A percentile compares a stretch with the other conserved stretches of the same genome.
phyloP scores from a whole-genome alignment of 179 eudicot genomes.

The Heliamphora ciliata region DNA sequence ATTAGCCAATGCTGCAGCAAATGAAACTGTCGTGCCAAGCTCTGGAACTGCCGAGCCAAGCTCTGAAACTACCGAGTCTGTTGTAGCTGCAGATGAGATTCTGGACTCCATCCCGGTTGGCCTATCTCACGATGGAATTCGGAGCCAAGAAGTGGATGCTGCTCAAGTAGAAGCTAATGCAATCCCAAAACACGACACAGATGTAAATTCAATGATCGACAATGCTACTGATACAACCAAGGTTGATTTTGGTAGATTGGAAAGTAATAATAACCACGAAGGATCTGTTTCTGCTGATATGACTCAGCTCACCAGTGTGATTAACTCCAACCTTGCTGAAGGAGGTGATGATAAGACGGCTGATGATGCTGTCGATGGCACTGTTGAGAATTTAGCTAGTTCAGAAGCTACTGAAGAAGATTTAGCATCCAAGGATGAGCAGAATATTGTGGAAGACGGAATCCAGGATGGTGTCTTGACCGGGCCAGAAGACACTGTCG shows the following conservation, averaged over 20 bases:
- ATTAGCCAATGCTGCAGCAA: conserved; percentile 24
- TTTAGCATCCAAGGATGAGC: conserved; percentile 10
- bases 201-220: conserved; percentile 18
- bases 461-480: background rate
- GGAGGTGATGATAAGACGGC: conserved; percentile 3
- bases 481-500: conserved; percentile 6
- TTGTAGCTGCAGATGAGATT: conserved; percentile 9
- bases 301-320: background rate
- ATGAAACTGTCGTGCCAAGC: conserved; percentile 19
- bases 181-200: conserved; percentile 21
- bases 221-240: conserved; percentile 5
- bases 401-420: conserved; percentile 1
- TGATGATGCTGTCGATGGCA: background rate
- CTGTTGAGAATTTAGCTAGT: conserved; percentile 10
- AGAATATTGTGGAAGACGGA: conserved; percentile 6
- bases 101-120: no score
- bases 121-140: conserved; percentile 24
- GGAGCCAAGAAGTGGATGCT: conserved; percentile 13
- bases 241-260: background rate
- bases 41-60: conserved; percentile 21
- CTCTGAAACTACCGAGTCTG: background rate
- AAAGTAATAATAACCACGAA: background rate
- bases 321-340: background rate
- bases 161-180: conserved; percentile 17
- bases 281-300: conserved; percentile 12